Evolutionary conservation across 768 basidiomycete genomes (phyloP), one percentile per base, ranked within the genome.

Genomic region (Xanthoconium stramineum): DNA sequence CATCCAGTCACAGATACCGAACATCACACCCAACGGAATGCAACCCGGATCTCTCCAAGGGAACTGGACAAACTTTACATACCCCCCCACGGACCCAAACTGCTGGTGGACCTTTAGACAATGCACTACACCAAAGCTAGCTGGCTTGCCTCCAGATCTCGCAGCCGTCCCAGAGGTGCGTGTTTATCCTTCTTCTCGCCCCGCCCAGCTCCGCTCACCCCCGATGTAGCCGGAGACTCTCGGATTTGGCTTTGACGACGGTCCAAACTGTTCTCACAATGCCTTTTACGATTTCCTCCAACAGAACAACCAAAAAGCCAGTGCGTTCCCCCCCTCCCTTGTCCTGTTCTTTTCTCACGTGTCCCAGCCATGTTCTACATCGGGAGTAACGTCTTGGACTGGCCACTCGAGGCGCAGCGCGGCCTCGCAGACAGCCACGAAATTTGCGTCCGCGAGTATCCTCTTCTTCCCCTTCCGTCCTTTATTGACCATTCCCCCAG

Each of bases 241-340:
- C 17, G 84, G 83, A 1, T 85, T 81, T 45, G 82, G 77, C 4
- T 85, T 85, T 55, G 84, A 86, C 56, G 84, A 86, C 56, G 84
- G 84, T 1, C 84, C 84, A 2, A 83, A 83, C 61, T 86, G 84
- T 61, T 78, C 81, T 5, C 84, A 86, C 57, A 85, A 85, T 52
- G 75, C 72, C 3, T 86, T 85, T 57, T 86, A 86, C 44, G 75
- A 84, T 56, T 86, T 68, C 57, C 74, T 86, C 32, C 47, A 61
- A 3, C 65, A 72, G 10, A 72, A 85, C 59, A 75, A 83, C 30
- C 84, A 86, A 70, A 82, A 78, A 77, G 83, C 84, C 53, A 64
- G 83, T 78, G 0, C 20, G 53, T 59, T 7, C 36, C 20, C 14
- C 20, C 20, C 11, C n/a, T 28, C 24, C 8, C 19, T 8, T 29